phyloP scores from a whole-genome alignment of 768 basidiomycete genomes.

The Cystofilobasidium macerans region DNA sequence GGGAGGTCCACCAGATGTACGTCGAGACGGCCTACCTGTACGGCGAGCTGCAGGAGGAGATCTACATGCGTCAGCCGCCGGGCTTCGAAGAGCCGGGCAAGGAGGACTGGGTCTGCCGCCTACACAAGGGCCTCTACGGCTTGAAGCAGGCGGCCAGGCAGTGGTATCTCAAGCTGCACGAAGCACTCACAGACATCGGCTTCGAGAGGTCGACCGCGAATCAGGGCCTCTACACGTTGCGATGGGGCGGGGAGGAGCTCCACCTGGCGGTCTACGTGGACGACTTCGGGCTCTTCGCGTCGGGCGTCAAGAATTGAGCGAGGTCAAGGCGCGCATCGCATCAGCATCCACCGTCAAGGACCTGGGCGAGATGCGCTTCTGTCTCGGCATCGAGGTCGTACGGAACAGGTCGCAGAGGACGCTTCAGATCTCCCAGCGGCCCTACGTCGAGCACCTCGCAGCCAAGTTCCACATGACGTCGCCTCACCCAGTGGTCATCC shows the following conservation, averaged over 20 bases:
- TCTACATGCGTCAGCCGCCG: conserved; percentile 42
- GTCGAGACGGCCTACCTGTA: conserved; percentile 31
- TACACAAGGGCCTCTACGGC: conserved; percentile 24
- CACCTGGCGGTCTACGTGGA: conserved; percentile 22
- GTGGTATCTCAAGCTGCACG: conserved; percentile 14
- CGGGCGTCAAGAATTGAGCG: neutral
- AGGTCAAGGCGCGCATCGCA: conserved; percentile 6
- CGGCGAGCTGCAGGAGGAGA: conserved; percentile 29
- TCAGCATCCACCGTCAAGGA: conserved; percentile 19
- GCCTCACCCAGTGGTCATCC: neutral
- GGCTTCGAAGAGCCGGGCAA: conserved; percentile 6
- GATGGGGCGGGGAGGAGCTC: neutral
- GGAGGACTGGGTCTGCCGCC: conserved; percentile 10
- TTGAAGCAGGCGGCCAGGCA: conserved; percentile 23
- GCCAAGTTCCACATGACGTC: conserved; percentile 5
- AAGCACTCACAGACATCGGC: conserved; percentile 6
- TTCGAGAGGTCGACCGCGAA: conserved; percentile 5
- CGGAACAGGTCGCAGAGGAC: conserved; percentile 1
- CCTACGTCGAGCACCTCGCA: conserved; percentile 18
- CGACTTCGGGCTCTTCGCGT: conserved; percentile 21
- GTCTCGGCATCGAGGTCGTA: conserved; percentile 18
- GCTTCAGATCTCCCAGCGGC: conserved; percentile 1
- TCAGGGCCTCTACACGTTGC: neutral
- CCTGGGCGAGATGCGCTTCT: conserved; percentile 14
- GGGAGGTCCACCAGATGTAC: conserved; percentile 39